phyloP scores from a whole-genome alignment of 78 protist species.

The Speleostelium caveatum region DNA sequence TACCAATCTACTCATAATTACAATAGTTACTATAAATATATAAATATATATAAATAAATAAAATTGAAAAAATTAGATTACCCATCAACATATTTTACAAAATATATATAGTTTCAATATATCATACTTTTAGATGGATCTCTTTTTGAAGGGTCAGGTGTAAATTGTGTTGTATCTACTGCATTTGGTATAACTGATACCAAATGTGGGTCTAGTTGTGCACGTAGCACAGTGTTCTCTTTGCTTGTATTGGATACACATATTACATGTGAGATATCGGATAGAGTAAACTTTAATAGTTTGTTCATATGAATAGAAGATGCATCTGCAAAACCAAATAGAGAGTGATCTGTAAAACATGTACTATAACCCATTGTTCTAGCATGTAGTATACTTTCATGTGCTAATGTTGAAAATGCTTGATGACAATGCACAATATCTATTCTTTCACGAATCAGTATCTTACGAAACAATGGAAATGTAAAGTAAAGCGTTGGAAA shows the following conservation, averaged over 20 bases:
- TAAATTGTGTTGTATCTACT: conserved; percentile 89
- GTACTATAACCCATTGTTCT: conserved; percentile 89
- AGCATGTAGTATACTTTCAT: conserved; percentile 93
- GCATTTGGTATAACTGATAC: conserved; percentile 98
- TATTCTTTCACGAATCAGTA: conserved; percentile 92
- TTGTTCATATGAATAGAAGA: conserved; percentile 91
- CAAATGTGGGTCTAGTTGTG: conserved; percentile 85
- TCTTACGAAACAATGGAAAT: conserved; percentile 89
- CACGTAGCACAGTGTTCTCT: conserved; percentile 96
- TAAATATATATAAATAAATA: not conserved
- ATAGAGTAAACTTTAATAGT: conserved; percentile 86
- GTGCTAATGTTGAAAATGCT: conserved; percentile 94
- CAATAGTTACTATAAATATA: conserved; percentile 82
- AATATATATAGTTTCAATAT: not conserved
- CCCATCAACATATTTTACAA: no score
- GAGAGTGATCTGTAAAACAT: conserved; percentile 97
- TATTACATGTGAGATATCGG: conserved; percentile 91
- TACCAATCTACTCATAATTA: conserved; percentile 93
- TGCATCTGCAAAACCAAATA: conserved; percentile 96
- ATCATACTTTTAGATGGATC: conserved; percentile 66
- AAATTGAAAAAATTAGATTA: not conserved
- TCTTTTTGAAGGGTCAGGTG: conserved; percentile 87
- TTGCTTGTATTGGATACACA: conserved; percentile 97
- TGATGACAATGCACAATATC: conserved; percentile 98
- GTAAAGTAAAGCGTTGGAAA: conserved; percentile 90